These are phyloP conservation scores for Chenopodium formosanum DNA, from an alignment of 148 eudicot species.

Conservation along the genomic window DNA sequence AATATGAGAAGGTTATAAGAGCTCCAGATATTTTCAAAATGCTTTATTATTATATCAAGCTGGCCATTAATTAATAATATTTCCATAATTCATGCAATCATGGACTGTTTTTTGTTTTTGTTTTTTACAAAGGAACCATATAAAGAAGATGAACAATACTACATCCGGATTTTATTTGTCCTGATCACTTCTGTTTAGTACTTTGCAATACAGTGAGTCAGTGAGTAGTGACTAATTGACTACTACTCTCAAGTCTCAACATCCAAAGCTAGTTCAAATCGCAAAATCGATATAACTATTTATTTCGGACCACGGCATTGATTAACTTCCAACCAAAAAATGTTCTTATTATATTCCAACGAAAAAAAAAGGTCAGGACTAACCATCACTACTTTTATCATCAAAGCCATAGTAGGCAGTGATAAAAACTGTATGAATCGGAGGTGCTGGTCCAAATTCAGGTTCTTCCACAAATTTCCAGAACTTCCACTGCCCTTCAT, in stretches of 20 bases:
- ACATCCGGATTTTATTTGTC: too few relatives aligned
- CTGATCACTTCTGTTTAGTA: too few relatives aligned
- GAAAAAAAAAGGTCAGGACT: background rate
- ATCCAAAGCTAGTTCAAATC: too few relatives aligned
- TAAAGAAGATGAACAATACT: too few relatives aligned
- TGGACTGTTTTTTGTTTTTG: too few relatives aligned
- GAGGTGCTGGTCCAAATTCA: constrained; percentile 77
- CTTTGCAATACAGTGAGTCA: too few relatives aligned
- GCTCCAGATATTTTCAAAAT: background rate
- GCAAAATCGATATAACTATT: too few relatives aligned
- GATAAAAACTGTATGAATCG: constrained; percentile 60
- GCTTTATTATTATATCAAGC: background rate
- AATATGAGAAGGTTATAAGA: constrained; percentile 1
- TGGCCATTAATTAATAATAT: background rate
- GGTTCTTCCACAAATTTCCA: constrained; percentile 68
- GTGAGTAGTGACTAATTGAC: too few relatives aligned
- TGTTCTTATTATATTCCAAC: background rate
- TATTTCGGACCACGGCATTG: too few relatives aligned
- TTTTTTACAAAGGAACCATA: too few relatives aligned
- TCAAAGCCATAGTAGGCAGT: constrained; percentile 30
- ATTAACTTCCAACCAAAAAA: too few relatives aligned
- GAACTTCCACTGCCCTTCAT: constrained; percentile 54
- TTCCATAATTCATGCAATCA: background rate
- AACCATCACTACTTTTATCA: constrained; percentile 53
- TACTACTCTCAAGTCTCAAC: too few relatives aligned